Evolutionary conservation across 441 rosid genomes (phyloP).

Genomic region (Bruguiera hainesii): DNA sequence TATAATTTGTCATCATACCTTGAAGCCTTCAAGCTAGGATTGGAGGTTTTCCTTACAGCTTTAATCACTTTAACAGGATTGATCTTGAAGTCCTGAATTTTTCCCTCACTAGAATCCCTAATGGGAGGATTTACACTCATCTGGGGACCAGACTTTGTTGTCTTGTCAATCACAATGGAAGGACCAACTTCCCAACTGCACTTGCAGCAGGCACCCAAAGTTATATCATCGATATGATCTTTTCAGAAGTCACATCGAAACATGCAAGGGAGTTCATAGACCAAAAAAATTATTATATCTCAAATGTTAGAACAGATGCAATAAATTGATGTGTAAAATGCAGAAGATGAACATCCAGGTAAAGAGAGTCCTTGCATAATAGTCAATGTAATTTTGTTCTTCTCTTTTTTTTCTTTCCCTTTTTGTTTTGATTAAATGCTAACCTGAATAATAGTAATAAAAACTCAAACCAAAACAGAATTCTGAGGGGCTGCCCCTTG

Average conservation of each 20-base stretch:
- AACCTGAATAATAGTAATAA: no score
- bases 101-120: conserved; percentile 33
- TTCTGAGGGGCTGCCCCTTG: no score
- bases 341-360: conserved; percentile 11
- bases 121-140: conserved; percentile 23
- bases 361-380: neutral
- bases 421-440: no score
- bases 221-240: conserved; percentile 1
- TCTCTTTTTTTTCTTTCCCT: no score
- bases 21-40: conserved; percentile 41
- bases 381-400: no score
- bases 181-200: conserved; percentile 46
- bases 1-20: conserved; percentile 37
- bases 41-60: conserved; percentile 44
- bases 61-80: conserved; percentile 41
- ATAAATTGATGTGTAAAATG: conserved; percentile 4
- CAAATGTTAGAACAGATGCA: no score
- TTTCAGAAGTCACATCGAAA: neutral
- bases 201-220: conserved; percentile 11
- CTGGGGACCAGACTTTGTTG: conserved; percentile 25
- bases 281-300: no score
- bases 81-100: conserved; percentile 32
- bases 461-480: no score
- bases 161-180: conserved; percentile 36
- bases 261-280: no score